A percentile compares a stretch with the other conserved stretches of the same genome.
These are phyloP conservation scores for Hanseniaspora lindneri DNA, from an alignment of 805 yeast species.

Conservation along the genomic window DNA sequence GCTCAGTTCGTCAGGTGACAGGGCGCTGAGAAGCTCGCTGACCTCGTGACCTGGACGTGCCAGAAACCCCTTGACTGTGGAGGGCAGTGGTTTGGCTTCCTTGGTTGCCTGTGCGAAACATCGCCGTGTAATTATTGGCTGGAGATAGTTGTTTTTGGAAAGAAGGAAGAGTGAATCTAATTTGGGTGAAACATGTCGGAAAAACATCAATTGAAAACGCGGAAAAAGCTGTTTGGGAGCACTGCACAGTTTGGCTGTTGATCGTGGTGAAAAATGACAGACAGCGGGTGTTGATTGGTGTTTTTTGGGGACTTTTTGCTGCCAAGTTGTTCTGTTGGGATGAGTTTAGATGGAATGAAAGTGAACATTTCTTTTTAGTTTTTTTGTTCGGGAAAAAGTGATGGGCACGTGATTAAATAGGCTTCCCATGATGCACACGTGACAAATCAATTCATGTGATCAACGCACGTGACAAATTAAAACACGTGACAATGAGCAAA, in stretches of 20 bases:
- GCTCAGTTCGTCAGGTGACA: background rate
- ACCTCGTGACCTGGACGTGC: conserved; percentile 11
- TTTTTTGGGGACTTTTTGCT: no score
- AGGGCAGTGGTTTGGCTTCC: conserved; percentile 1
- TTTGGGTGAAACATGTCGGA: background rate
- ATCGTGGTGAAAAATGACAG: background rate
- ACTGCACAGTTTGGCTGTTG: background rate
- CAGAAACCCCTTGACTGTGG: conserved; percentile 4
- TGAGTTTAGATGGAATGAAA: no score
- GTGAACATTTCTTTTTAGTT: no score
- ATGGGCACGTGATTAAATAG: no score
- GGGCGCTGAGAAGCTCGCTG: background rate
- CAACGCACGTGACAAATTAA: no score
- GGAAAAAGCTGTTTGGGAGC: background rate
- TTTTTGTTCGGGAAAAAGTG: no score
- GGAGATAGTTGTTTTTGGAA: background rate
- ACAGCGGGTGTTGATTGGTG: background rate
- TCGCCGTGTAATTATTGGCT: background rate
- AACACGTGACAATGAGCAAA: no score
- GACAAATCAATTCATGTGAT: no score
- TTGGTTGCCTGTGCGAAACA: background rate
- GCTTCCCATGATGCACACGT: no score
- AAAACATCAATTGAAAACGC: background rate
- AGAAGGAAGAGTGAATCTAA: background rate
- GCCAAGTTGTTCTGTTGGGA: no score